phyloP scores from a whole-genome alignment of 1,284 basidiomycete species.

The Bondarzewia mesenterica region DNA sequence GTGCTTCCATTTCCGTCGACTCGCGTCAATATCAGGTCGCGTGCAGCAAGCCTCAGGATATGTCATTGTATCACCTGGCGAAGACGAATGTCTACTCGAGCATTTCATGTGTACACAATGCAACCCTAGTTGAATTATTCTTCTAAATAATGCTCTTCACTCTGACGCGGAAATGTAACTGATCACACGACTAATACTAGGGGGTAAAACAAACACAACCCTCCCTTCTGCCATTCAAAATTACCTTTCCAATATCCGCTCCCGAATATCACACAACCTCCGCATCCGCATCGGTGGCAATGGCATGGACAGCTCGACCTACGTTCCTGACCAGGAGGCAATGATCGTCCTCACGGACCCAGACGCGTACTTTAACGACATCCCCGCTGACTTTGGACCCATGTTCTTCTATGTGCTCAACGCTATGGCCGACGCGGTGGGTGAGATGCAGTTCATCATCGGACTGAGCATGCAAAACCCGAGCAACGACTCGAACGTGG shows the following conservation, averaged over 20 bases:
- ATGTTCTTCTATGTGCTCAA: background rate
- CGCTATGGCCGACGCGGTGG: background rate
- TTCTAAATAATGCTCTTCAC: no score
- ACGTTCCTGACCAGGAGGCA: background rate
- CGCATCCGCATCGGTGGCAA: slow-evolving; percentile 1
- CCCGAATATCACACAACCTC: background rate
- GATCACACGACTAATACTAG: background rate
- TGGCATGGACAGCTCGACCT: background rate
- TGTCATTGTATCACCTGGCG: no score
- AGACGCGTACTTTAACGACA: background rate
- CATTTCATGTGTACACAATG: no score
- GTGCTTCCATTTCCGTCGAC: no score
- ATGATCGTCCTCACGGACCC: background rate
- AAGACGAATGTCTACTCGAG: no score
- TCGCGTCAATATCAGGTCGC: no score
- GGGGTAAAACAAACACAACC: background rate
- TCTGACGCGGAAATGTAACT: background rate
- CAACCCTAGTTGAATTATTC: no score
- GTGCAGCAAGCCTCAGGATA: no score
- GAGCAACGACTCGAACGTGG: background rate
- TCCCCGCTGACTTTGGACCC: background rate
- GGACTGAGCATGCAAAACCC: slow-evolving; percentile 1
- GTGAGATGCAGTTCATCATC: slow-evolving; percentile 1
- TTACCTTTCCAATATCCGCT: background rate
- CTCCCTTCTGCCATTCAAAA: background rate